Evolutionary conservation across 768 basidiomycete species (phyloP), one percentile per base, ranked within the genome.

Genomic region (Zangia roseola): DNA sequence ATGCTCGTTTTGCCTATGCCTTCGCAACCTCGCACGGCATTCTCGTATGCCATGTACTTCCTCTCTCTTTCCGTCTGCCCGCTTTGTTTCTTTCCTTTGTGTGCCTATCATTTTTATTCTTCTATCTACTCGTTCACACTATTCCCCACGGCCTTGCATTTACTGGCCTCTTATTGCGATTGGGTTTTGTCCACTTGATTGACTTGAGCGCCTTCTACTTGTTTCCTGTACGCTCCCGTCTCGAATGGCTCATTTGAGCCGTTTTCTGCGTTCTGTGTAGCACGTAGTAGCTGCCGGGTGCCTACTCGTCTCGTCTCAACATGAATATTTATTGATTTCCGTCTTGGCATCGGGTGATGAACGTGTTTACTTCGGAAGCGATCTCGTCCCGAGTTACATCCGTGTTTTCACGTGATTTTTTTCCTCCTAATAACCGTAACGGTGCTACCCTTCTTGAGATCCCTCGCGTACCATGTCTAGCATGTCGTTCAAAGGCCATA

Each of bases 401-500:
- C 31, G 31, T 31, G 31, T 16, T 16, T 31, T 16, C 57, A 58
- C 55, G 57, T 58, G 57, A 56, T 53, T 50, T 34, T 17, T 7
- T 1, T 2, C 14, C 31, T 31, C 31, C 31, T 31, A 31, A 31
- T 31, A 31, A 31, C 28, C 28, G 12, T 28, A 13, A 16, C 31
- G 31, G 31, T 31, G 31, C 31, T 31, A 14, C 9, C 23, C 25
- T 28, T 31, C 21, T 45, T 41, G 19, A 50, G 16, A 13, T 24
- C n/a, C 19, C 34, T 9, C 4, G 6, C 19, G 9, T 23, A 44
- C 16, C 31, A 69, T 53, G 81, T 69, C 79, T 31, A 16, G 7
- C 31, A 69, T 86, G 10, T 88, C 85, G 3, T 95, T 92, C 77
- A 83, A 88, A 69, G 84, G 84, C 47, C 89, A 94, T 45, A 92